A percentile compares a stretch with the other conserved stretches of the same genome.
Evolutionary conservation across 2,329 filamentous ascomycete genomes (phyloP).

Genomic region (Fusarium fracticaudum): DNA sequence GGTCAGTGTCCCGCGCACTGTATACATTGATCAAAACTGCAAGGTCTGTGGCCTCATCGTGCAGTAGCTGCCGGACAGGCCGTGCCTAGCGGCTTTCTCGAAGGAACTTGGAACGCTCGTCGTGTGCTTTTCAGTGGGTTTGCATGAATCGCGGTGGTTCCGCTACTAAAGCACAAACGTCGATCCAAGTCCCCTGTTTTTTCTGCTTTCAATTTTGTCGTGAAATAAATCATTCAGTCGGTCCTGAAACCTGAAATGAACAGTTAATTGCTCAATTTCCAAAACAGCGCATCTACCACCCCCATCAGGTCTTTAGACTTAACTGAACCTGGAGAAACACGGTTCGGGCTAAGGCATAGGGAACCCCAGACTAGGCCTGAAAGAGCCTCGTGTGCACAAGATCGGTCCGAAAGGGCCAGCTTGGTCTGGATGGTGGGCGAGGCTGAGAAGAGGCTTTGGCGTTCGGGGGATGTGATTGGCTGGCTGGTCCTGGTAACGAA

Average conservation of each 20-base stretch:
- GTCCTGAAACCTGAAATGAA: neutral
- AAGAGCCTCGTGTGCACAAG: slow-evolving; percentile 6
- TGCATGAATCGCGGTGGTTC: slow-evolving; percentile 26
- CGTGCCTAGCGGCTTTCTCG: slow-evolving; percentile 40
- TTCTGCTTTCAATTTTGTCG: neutral
- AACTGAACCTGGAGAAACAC: slow-evolving; percentile 40
- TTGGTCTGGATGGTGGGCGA: slow-evolving; percentile 13
- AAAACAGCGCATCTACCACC: slow-evolving; percentile 12
- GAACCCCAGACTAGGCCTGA: slow-evolving; percentile 35
- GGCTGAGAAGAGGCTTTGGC: slow-evolving; percentile 29
- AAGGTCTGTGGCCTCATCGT: slow-evolving; percentile 36
- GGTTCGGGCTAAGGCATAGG: slow-evolving; percentile 2
- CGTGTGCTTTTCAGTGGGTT: slow-evolving; percentile 33
- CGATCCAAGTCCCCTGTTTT: slow-evolving; percentile 1
- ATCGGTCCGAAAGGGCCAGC: slow-evolving; percentile 45
- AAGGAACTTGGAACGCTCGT: slow-evolving; percentile 31
- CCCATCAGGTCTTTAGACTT: slow-evolving; percentile 8
- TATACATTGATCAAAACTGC: slow-evolving; percentile 21
- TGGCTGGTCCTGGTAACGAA: neutral
- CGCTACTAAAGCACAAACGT: neutral
- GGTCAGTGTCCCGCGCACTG: slow-evolving; percentile 21
- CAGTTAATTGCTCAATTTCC: slow-evolving; percentile 20
- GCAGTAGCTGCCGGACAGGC: slow-evolving; percentile 43
- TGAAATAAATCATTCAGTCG: neutral
- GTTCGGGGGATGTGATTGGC: neutral